Base-by-base conservation (phyloP, 345 rosid species). In the Microthlaspi erraticum region DNA sequence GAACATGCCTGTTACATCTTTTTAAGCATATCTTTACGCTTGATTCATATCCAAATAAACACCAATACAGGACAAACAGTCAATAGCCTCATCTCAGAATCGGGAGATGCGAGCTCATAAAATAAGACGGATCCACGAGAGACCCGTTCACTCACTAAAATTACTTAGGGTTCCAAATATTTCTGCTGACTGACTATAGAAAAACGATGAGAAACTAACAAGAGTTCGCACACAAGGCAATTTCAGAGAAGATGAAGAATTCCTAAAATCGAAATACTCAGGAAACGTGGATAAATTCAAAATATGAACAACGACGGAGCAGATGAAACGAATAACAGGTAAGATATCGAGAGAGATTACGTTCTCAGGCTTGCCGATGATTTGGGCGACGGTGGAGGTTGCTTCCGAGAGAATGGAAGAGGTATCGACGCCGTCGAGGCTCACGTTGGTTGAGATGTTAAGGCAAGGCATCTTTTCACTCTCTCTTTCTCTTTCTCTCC, bases 281-380 rank as follows among this genome's bases (percentile, higher is more conserved):
- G n/a, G n/a, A n/a, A n/a, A n/a, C n/a, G n/a, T n/a, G n/a, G n/a
- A n/a, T n/a, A n/a, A n/a, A n/a, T n/a, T n/a, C n/a, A n/a, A n/a
- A n/a, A n/a, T n/a, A n/a, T n/a, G n/a, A 55, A 55, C 37, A 44
- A 23, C 16, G 60, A 60, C 29, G 6, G 48, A 44, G 26, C 43
- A 65, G 20, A 38, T 0, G 41, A 45, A 44, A 32, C 39, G 26
- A 41, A 66, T 8, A 6, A 39, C 41, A 53, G 44, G 43, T 33
- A 3, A 8, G 18, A 32, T 61, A 26, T 55, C 34, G 39, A 41
- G 55, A 38, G 54, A 64, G 49, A 26, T 68, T 78, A 93, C 98
- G 29, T 86, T 80, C 78, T 86, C 91, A 0, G 98, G 96, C 72
- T 82, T 91, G 71, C 97, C 96, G 66, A 87, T 82, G 80, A 93